Percentiles rank a stretch among this genome's conserved stretches.
Evolutionary conservation across 2,329 filamentous ascomycete species (phyloP).

Genomic region (Lachnellula willkommii): DNA sequence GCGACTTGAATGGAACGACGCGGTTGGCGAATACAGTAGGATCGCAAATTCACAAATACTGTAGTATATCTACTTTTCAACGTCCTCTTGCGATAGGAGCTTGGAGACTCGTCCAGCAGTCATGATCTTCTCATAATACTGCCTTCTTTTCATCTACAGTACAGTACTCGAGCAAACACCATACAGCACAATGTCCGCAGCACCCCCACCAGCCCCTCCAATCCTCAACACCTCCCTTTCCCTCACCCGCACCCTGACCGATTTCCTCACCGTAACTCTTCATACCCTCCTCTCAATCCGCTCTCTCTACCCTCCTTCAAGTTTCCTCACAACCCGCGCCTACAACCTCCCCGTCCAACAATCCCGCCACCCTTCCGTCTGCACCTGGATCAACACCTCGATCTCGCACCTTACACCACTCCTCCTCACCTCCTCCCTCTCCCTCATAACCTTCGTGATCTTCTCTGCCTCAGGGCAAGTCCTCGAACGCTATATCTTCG

Average conservation of each 20-base stretch:
- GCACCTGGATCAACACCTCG: conserved; percentile 64
- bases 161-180: neutral
- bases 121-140: neutral
- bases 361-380: conserved; percentile 64
- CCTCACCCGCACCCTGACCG: conserved; percentile 53
- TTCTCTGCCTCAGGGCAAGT: conserved; percentile 31
- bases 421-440: conserved; percentile 47
- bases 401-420: conserved; percentile 55
- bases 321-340: conserved; percentile 62
- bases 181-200: conserved; percentile 5
- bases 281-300: conserved; percentile 68
- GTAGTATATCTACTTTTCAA: neutral
- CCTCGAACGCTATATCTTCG: conserved; percentile 40
- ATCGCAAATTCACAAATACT: neutral
- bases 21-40: neutral
- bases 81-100: neutral
- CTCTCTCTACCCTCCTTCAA: conserved; percentile 57
- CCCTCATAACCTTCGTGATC: conserved; percentile 34
- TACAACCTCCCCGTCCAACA: conserved; percentile 69
- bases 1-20: neutral
- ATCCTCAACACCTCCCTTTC: conserved; percentile 38
- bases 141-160: neutral
- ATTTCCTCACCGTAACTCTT: conserved; percentile 63
- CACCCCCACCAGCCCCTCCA: conserved; percentile 23
- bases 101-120: neutral